phyloP scores from a whole-genome alignment of 495 filamentous ascomycete genomes.

The Hamigera avellanea region DNA sequence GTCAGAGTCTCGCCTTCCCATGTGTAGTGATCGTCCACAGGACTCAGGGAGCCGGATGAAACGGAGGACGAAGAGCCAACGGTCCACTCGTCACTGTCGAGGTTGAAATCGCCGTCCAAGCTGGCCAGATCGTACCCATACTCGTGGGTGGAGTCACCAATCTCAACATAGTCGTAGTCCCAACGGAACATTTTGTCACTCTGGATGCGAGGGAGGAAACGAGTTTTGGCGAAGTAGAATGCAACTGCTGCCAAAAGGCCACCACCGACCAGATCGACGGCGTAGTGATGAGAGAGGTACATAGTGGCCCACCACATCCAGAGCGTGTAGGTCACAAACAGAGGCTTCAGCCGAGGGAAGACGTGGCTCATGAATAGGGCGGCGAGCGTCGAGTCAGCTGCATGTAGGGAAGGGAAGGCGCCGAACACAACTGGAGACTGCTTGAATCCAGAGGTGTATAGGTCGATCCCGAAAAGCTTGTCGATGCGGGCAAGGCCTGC shows the following conservation, averaged over 20 bases:
- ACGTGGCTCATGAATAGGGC: constrained; percentile 86
- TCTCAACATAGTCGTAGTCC: constrained; percentile 91
- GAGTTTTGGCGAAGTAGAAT: constrained; percentile 69
- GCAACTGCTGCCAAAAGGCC: constrained; percentile 65
- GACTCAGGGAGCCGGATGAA: constrained; percentile 50
- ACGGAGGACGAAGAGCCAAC: constrained; percentile 60
- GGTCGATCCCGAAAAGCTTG: constrained; percentile 72
- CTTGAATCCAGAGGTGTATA: constrained; percentile 84
- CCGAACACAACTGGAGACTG: constrained; percentile 88
- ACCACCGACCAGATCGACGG: constrained; percentile 81
- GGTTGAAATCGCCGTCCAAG: constrained; percentile 43
- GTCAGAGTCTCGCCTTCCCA: constrained; percentile 54
- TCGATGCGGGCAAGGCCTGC: constrained; percentile 86
- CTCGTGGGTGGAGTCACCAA: constrained; percentile 47
- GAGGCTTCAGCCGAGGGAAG: constrained; percentile 64
- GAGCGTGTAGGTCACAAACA: constrained; percentile 69
- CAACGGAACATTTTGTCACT: constrained; percentile 75
- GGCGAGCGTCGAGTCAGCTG: constrained; percentile 74
- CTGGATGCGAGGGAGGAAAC: constrained; percentile 73
- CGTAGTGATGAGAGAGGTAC: constrained; percentile 94
- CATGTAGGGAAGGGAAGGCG: constrained; percentile 85
- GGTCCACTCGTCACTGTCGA: constrained; percentile 63
- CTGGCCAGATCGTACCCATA: constrained; percentile 46
- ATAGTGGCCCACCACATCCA: constrained; percentile 99
- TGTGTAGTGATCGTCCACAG: constrained; percentile 47